Evolutionary conservation across 2,329 filamentous ascomycete genomes (phyloP).

Genomic region (Paecilomyces fulvus): DNA sequence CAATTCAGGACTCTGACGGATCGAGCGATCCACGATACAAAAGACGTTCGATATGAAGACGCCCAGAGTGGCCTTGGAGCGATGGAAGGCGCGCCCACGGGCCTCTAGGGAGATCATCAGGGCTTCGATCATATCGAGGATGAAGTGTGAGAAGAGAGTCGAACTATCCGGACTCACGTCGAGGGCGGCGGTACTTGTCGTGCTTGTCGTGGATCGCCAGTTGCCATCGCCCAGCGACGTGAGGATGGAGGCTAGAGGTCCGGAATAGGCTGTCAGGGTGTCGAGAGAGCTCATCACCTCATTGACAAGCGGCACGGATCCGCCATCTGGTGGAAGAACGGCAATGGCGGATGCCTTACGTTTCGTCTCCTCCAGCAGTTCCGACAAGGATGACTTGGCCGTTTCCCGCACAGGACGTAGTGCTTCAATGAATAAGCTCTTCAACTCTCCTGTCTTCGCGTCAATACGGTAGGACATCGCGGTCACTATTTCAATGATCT

Average conservation of each 20-base stretch:
- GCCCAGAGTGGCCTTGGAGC: conserved; percentile 69
- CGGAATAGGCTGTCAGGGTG: conserved; percentile 76
- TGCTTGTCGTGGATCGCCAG: conserved; percentile 59
- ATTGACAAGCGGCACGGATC: conserved; percentile 65
- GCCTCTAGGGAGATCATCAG: conserved; percentile 67
- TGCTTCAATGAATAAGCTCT: conserved; percentile 71
- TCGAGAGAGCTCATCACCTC: conserved; percentile 83
- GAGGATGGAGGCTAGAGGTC: conserved; percentile 80
- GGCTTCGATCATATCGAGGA: conserved; percentile 76
- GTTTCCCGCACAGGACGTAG: conserved; percentile 87
- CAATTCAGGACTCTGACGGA: conserved; percentile 67
- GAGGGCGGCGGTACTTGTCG: conserved; percentile 64
- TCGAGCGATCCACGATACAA: conserved; percentile 73
- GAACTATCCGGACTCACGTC: conserved; percentile 84
- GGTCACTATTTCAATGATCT: conserved; percentile 85
- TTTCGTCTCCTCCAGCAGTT: conserved; percentile 75
- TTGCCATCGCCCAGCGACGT: conserved; percentile 87
- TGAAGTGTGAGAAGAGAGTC: conserved; percentile 83
- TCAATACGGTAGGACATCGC: conserved; percentile 72
- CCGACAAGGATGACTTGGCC: conserved; percentile 73
- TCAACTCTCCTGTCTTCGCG: conserved; percentile 74
- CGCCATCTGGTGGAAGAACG: conserved; percentile 67
- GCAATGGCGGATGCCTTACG: conserved; percentile 58
- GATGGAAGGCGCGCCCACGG: conserved; percentile 64
- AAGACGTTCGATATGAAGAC: conserved; percentile 89